A percentile compares a stretch with the other conserved stretches of the same genome.
Evolutionary conservation across 345 rosid species (phyloP).

Genomic region (Fremontodendron californicum): DNA sequence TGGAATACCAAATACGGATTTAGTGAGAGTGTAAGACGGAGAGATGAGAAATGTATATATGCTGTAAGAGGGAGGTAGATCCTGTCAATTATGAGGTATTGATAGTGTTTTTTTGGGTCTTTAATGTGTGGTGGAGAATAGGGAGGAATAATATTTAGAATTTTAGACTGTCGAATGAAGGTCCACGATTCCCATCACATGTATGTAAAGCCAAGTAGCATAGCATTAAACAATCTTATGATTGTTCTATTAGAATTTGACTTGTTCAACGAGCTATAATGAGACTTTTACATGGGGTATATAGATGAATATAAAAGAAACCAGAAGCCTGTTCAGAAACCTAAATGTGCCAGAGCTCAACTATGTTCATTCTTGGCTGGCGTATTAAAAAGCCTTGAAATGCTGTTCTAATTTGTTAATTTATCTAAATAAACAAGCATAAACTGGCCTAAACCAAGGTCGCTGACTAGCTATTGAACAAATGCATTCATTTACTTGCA

Average conservation of each 20-base stretch:
- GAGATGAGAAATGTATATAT: not conserved
- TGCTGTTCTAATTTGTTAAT: not conserved
- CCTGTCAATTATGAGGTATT: not conserved
- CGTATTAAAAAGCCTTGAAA: not conserved
- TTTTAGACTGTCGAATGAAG: too few relatives aligned
- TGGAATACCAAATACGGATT: not conserved
- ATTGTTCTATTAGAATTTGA: not conserved
- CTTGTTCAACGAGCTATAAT: not conserved
- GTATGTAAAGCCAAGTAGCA: not conserved
- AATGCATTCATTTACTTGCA: not conserved
- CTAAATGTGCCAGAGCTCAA: not conserved
- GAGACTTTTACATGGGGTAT: not conserved
- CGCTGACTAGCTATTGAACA: not conserved
- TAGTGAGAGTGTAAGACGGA: not conserved
- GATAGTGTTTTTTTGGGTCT: not conserved
- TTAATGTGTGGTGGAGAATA: not conserved
- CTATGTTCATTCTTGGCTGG: not conserved
- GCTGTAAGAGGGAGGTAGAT: not conserved
- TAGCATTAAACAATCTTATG: not conserved
- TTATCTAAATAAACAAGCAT: not conserved
- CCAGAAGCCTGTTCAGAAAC: not conserved
- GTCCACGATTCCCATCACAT: not conserved
- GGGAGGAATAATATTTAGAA: not conserved
- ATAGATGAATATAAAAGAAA: not conserved
- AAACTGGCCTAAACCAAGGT: not conserved